Evolutionary conservation across 75 land plant genomes (phyloP).

Genomic region (Pinus albicaulis): DNA sequence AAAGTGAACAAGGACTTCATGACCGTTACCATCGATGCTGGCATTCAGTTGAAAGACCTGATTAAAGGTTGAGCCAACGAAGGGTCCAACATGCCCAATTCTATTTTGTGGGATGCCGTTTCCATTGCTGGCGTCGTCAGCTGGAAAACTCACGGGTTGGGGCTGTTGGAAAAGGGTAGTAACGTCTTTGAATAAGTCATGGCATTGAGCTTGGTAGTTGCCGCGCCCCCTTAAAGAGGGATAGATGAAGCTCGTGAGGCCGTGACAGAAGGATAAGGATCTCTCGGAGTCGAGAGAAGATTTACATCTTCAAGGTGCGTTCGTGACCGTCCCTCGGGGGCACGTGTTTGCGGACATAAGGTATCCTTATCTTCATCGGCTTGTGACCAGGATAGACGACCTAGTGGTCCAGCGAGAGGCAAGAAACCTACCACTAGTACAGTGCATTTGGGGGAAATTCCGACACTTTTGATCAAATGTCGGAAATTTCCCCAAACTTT

Average conservation of each 20-base stretch:
- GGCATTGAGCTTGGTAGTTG: slow-evolving; percentile 13
- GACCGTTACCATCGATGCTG: slow-evolving; percentile 23
- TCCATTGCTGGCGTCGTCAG: slow-evolving; percentile 18
- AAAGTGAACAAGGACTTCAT: slow-evolving; percentile 1
- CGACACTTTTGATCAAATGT: too few species aligned
- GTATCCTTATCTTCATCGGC: too few species aligned
- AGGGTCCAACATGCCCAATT: slow-evolving; percentile 3
- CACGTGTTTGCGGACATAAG: too few species aligned
- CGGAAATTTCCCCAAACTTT: too few species aligned
- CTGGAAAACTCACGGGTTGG: slow-evolving; percentile 13
- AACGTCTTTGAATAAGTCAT: slow-evolving; percentile 17
- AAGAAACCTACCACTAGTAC: too few species aligned
- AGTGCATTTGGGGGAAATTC: too few species aligned
- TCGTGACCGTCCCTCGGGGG: too few species aligned
- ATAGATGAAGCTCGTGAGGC: slow-evolving; percentile 7
- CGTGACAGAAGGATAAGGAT: slow-evolving; percentile 4
- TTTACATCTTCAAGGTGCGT: too few species aligned
- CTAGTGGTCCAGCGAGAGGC: too few species aligned
- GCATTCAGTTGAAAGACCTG: slow-evolving; percentile 16
- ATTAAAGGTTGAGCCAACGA: not conserved
- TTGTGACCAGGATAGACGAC: too few species aligned
- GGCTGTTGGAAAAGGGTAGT: slow-evolving; percentile 10
- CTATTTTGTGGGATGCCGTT: slow-evolving; percentile 14
- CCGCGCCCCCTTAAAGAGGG: slow-evolving; percentile 10
- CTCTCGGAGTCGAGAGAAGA: not conserved